Base-by-base conservation (phyloP, 2,329 filamentous ascomycete genomes). In the Aspergillus chevalieri region DNA sequence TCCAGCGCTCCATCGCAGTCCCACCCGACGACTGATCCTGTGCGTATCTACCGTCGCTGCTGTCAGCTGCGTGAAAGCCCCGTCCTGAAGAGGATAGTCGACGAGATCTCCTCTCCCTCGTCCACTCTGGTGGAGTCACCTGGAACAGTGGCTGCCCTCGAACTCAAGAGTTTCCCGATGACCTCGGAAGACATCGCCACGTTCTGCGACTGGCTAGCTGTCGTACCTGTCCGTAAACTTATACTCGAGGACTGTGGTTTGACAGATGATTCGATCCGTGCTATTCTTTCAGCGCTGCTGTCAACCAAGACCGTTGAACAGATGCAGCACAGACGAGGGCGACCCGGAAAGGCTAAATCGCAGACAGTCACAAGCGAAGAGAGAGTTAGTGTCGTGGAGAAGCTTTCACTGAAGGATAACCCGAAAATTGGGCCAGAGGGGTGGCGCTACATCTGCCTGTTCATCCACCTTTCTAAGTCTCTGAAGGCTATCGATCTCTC, bases 21-120 rank as follows among this genome's bases (percentile, higher is more conserved):
- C 52, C 76, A 81, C 46, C 91, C 92, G 0, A 96, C 92, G 0
- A 95, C 87, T 1, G 93, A 96, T 63, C 92, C 93, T 2, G 82
- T 91, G 12, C 81, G 92, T 50, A 95, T 98, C 61, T 98, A 98
- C 68, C 82, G 92, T 57, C 80, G 93, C 63, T 97, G 93, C 66
- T 97, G 93, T 65, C 92, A 97, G 65, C 74, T 98, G 26, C 82
- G 93, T 50, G 93, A 97, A 70, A 94, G 90, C 0, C 89, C 90
- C 0, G 91, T 96, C 47, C 74, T 97, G 17, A 95, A 94, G 68
- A 89, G 88, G 62, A 86, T 98, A 43, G 92, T 89, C 0, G 89
- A 95, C 61, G 90, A 96, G 67, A 84, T 98, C 4, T 82, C 81
- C 34, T 82, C 85, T 34, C 78, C 84, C 1, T 78, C 80, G n/a